phyloP scores from a whole-genome alignment of 208 protist genomes.

The Vickermania ingenoplastis region DNA sequence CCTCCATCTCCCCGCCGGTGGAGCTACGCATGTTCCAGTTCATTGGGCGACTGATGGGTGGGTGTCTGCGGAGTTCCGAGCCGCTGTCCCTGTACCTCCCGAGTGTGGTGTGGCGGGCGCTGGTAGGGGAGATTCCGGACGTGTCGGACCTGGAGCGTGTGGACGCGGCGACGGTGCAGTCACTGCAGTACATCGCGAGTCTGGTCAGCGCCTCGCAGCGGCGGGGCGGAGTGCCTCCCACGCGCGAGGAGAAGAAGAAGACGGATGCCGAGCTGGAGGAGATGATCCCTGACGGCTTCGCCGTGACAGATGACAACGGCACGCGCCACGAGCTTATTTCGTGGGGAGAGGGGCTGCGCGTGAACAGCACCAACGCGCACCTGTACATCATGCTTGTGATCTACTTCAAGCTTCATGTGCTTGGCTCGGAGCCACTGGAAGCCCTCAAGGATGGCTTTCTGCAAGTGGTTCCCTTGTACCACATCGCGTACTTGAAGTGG shows the following conservation, averaged over 20 bases:
- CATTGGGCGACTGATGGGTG: conserved; percentile 90
- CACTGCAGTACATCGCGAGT: conserved; percentile 45
- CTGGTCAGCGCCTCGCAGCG: conserved; percentile 5
- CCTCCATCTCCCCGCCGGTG: conserved; percentile 25
- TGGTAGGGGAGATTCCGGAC: conserved; percentile 60
- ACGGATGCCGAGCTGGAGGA: conserved; percentile 33
- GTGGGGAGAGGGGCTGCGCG: conserved; percentile 26
- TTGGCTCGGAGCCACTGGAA: conserved; percentile 32
- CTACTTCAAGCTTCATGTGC: conserved; percentile 38
- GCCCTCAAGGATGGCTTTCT: conserved; percentile 82
- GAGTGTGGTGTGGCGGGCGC: conserved; percentile 83
- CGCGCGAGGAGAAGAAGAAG: conserved; percentile 4
- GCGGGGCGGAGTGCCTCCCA: background rate
- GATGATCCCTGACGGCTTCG: conserved; percentile 53
- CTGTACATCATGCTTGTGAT: conserved; percentile 53
- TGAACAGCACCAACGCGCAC: conserved; percentile 43
- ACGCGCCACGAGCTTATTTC: conserved; percentile 24
- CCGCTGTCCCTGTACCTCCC: conserved; percentile 89
- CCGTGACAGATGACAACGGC: conserved; percentile 20
- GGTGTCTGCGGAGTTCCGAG: conserved; percentile 86
- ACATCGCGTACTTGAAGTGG: conserved; percentile 73
- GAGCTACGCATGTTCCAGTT: conserved; percentile 82
- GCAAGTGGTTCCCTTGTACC: conserved; percentile 66
- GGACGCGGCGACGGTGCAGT: conserved; percentile 41
- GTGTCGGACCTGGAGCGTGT: conserved; percentile 42